Evolutionary conservation across 2,329 filamentous ascomycete species (phyloP).

Genomic region (Helotiales sp.): DNA sequence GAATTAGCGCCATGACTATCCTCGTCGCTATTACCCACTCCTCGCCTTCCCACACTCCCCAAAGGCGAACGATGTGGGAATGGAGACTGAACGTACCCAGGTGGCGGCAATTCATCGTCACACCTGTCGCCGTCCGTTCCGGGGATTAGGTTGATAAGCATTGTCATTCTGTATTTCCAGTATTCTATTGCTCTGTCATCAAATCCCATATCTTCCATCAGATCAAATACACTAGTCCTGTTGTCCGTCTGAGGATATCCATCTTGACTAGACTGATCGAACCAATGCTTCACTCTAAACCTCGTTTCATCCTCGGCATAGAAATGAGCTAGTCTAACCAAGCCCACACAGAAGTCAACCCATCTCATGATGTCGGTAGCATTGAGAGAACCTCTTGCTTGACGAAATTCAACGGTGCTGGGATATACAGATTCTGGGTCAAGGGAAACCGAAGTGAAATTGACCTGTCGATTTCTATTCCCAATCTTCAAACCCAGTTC

Average conservation of each 20-base stretch:
- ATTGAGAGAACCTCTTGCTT: constrained; percentile 23
- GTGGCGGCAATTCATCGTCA: constrained; percentile 16
- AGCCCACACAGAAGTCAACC: constrained; percentile 28
- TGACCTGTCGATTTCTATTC: constrained; percentile 19
- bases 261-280: background rate
- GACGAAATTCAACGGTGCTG: constrained; percentile 28
- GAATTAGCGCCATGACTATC: too few relatives aligned
- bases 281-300: constrained; percentile 18
- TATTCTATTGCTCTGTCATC: constrained; percentile 5
- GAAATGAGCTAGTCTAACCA: constrained; percentile 23
- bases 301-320: constrained; percentile 14
- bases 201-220: constrained; percentile 23
- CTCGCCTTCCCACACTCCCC: too few relatives aligned
- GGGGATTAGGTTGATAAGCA: background rate
- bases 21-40: too few relatives aligned
- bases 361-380: constrained; percentile 20
- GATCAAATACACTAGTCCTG: constrained; percentile 14
- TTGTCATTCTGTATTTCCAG: constrained; percentile 12
- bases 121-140: constrained; percentile 14
- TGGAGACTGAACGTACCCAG: background rate
- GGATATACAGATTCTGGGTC: background rate
- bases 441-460: constrained; percentile 14
- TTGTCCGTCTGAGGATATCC: background rate
- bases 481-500: too few relatives aligned
- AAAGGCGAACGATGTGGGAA: too few relatives aligned